Percentiles rank a stretch among this genome's conserved stretches.
Evolutionary conservation across 2,329 filamentous ascomycete species (phyloP).

Genomic region (Cladosporium sp.): DNA sequence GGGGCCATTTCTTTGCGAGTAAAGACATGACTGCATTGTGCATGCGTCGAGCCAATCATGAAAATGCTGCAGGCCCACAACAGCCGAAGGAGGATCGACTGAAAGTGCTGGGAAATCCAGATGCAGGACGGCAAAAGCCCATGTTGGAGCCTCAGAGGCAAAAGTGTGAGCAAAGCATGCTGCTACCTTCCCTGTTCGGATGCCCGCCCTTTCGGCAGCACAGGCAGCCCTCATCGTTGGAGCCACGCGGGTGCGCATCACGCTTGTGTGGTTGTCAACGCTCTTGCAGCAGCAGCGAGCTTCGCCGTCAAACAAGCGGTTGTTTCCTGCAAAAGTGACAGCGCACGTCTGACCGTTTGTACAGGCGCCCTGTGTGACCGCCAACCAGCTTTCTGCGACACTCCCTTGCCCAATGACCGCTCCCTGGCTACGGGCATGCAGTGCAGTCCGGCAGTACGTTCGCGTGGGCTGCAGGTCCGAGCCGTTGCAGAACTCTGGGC

Average conservation of each 20-base stretch:
- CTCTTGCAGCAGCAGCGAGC: constrained; percentile 18
- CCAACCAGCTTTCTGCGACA: constrained; percentile 11
- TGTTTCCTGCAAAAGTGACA: constrained; percentile 5
- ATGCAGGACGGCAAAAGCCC: constrained; percentile 7
- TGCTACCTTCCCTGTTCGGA: constrained; percentile 12
- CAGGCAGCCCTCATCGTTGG: constrained; percentile 4
- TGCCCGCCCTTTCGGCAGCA: constrained; percentile 1
- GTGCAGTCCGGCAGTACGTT: constrained; percentile 5
- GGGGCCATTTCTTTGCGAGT: background rate
- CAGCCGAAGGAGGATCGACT: background rate
- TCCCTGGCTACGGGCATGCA: constrained; percentile 6
- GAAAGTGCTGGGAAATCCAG: constrained; percentile 3
- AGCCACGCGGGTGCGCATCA: constrained; percentile 11
- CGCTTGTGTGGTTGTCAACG: constrained; percentile 8
- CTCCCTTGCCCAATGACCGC: constrained; percentile 1
- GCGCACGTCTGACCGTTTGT: constrained; percentile 17
- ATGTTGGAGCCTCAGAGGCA: constrained; percentile 8
- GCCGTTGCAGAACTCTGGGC: constrained; percentile 14
- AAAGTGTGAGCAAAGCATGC: constrained; percentile 10
- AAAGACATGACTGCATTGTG: constrained; percentile 8
- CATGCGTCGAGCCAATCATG: constrained; percentile 11
- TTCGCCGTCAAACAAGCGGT: constrained; percentile 18
- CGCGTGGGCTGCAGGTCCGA: constrained; percentile 16
- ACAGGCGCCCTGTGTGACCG: constrained; percentile 16
- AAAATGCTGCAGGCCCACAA: constrained; percentile 1